Evolutionary conservation across 2,329 filamentous ascomycete species (phyloP), one percentile per base, ranked within the genome.

Genomic region (Ophidiomyces ophidiicola): DNA sequence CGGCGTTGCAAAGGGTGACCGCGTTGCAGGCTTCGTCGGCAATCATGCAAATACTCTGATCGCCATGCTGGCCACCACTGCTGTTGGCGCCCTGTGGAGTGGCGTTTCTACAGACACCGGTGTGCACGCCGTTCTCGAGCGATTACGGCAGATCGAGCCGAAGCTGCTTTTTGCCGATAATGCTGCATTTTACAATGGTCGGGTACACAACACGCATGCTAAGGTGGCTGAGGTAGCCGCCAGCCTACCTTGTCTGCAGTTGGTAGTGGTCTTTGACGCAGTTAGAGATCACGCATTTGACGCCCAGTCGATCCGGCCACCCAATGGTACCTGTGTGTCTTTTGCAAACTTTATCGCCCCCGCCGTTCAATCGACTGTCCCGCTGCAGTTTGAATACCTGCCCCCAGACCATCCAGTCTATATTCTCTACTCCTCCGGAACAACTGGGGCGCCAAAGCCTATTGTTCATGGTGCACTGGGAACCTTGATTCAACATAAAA

Each of bases 401-500:
- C 72, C 76, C 1, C 79, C 90, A 1, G 82, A 88, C 14, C 85
- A 94, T 49, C 88, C 88, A 0, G 76, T 94, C 3, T 96, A 94
- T 55, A 86, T 98, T 32, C 71, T 96, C 23, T 98, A 93, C 61
- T 92, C 82, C 1, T 88, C 81, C 32, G 90, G 90, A 15, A 98
- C 90, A 0, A 96, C 90, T 0, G 77, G 77, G 2, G 63, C 74
- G 12, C 88, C 90, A 5, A 96, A 96, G 60, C 88, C 87, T 48
- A 96, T 98, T 48, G 80, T 94, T 1, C 90, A 98, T 58, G 88
- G 85, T 0, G 80, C 85, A 0, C 72, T 90, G 8, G 90, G 90
- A 5, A 94, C 88, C 0, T 67, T 98, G 5, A 72, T 96, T 36
- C 88, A 96, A 58, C 90, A 96, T 66, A 96, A 96, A 63, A 98